Evolutionary conservation across 2,329 filamentous ascomycete species (phyloP), one percentile per base, ranked within the genome.

Genomic region (Xylariaceae sp.): DNA sequence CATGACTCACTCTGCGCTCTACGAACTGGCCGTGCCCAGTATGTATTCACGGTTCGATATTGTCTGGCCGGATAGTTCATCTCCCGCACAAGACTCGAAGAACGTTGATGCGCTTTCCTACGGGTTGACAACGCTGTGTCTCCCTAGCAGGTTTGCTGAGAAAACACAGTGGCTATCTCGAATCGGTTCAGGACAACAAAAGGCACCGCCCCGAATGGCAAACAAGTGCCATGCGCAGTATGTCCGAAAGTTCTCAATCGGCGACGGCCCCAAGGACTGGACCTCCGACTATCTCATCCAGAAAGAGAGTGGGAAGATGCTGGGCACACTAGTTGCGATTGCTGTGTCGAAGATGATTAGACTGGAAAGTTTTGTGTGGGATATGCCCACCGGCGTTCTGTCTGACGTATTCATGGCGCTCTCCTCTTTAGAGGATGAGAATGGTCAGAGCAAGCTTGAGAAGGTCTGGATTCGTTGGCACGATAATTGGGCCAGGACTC

Each of bases 31-130:
- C 0, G 86, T 90, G 23, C 89, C 90, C 15, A 85, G 87, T 67
- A 91, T 94, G 65, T 94, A 94, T 75, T 88, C 88, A 15, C 84
- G 88, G 61, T 94, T 94, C 74, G 90, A 94, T 70, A 94, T 94
- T 64, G 88, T 93, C 48, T 94, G 90, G 90, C 90, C 90, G 0
- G 89, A 93, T 69, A 84, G 83, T 37, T 81, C 82, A 63, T 78
- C 82, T 6, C 80, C 84, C 7, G 78, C 82, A 1, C 84, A 88
- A 66, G 85, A 87, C 56, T 81, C 86, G 49, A 85, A 85, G 47
- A 88, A 87, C 59, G 89, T 94, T 35, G 89, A 94, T 75, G 89
- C 90, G 45, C 82, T 94, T 51, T 92, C 89, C 0, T 93, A 91
- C 71, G 90, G 90, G 4, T 78, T 94, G 17, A 86, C 90, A 10